Percentiles rank a stretch among this genome's conserved stretches.
Evolutionary conservation across 2,329 filamentous ascomycete genomes (phyloP).

Genomic region (Fusarium albosuccineum): DNA sequence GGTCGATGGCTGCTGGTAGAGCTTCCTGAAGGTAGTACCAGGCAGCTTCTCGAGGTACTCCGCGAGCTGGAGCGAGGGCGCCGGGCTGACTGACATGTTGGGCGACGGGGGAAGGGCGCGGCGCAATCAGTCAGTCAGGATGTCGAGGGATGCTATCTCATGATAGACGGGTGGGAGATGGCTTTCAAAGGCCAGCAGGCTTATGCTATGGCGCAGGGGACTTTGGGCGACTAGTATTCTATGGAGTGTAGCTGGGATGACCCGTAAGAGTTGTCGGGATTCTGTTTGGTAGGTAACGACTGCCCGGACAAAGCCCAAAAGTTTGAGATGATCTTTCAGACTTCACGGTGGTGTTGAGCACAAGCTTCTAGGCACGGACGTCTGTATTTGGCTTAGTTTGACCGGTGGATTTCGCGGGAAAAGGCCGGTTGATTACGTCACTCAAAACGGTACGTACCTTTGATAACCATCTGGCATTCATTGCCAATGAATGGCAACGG

Average conservation of each 20-base stretch:
- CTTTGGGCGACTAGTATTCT: too few relatives aligned
- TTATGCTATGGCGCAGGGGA: too few relatives aligned
- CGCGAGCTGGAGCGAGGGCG: conserved; percentile 72
- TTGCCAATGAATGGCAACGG: too few relatives aligned
- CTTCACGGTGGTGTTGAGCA: too few relatives aligned
- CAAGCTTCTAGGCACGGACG: too few relatives aligned
- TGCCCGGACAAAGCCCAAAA: too few relatives aligned
- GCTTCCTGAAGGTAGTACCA: conserved; percentile 87
- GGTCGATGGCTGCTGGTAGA: conserved; percentile 97
- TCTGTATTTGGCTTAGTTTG: not conserved
- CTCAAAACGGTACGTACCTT: too few relatives aligned
- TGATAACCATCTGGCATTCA: too few relatives aligned
- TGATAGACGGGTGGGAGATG: conserved; percentile 32
- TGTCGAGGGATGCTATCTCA: conserved; percentile 39
- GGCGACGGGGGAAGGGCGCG: conserved; percentile 39
- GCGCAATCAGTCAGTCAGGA: conserved; percentile 47
- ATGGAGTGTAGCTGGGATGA: not conserved
- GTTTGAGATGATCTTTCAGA: too few relatives aligned
- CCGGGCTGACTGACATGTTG: conserved; percentile 61
- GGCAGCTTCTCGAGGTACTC: conserved; percentile 95
- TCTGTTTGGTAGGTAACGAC: not conserved
- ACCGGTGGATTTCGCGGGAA: too few relatives aligned
- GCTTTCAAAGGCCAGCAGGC: not conserved
- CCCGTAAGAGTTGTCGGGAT: too few relatives aligned
- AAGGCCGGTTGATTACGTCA: too few relatives aligned